Percentiles rank a stretch among this genome's conserved stretches.
These are phyloP conservation scores for Pseudogymnoascus sp. DNA, from an alignment of 2,329 filamentous ascomycete genomes.

Conservation along the genomic window DNA sequence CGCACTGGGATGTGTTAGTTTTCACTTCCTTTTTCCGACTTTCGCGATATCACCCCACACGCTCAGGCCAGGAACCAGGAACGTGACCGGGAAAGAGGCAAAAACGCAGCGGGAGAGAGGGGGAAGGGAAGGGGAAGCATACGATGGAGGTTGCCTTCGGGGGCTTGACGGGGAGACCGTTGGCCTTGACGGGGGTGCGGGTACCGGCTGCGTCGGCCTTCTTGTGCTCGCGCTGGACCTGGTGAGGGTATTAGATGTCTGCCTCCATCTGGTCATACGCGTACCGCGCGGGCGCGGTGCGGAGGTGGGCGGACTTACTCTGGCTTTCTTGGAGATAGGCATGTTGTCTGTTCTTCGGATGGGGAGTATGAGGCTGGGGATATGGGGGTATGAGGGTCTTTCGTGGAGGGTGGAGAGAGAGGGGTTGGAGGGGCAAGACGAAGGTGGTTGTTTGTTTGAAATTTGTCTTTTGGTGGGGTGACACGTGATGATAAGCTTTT, in stretches of 20 bases:
- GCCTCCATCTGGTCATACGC: not conserved
- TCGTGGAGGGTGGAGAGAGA: not conserved
- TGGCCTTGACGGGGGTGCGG: constrained; percentile 43
- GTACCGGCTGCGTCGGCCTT: constrained; percentile 46
- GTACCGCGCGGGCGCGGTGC: not conserved
- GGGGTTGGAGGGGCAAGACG: not conserved
- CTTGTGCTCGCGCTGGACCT: constrained; percentile 47
- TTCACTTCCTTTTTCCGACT: constrained; percentile 5
- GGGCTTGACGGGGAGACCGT: constrained; percentile 46
- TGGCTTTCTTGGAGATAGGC: constrained; percentile 42
- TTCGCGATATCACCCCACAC: not conserved
- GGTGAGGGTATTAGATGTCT: not conserved
- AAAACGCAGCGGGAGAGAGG: not conserved
- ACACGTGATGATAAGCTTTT: constrained; percentile 5
- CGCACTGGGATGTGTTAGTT: constrained; percentile 31
- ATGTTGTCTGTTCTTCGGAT: constrained; percentile 24
- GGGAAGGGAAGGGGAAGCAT: constrained; percentile 18
- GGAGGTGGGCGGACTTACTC: constrained; percentile 21
- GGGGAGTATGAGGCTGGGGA: not conserved
- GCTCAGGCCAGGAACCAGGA: not conserved
- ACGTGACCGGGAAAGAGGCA: constrained; percentile 4
- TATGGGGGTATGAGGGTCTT: not conserved
- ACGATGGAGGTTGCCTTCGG: constrained; percentile 44
- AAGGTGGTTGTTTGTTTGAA: not conserved
- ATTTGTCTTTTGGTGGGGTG: not conserved